A percentile compares a stretch with the other conserved stretches of the same genome.
Conservation (phyloP, 441 rosid genomes). For the Kokia cookei region DNA sequence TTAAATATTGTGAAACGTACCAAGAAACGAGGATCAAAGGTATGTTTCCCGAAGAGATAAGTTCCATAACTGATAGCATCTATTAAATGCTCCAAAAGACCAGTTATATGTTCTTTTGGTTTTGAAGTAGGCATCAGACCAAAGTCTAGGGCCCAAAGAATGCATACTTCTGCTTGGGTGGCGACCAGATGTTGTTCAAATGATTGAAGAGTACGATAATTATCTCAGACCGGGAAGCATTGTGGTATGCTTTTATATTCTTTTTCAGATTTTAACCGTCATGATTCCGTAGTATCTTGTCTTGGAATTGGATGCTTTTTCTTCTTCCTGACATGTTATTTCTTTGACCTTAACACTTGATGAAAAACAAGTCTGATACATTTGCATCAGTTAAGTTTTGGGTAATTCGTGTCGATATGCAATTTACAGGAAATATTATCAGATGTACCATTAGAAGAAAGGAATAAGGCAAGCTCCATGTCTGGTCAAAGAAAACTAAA, state of each 20-base stretch:
- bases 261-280: conserved; percentile 1
- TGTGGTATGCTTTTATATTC: conserved; percentile 44
- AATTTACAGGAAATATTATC: conserved; percentile 77
- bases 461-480: conserved; percentile 34
- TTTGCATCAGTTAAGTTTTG: not conserved
- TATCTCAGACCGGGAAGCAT: conserved; percentile 95
- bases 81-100: not conserved
- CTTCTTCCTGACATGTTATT: not conserved
- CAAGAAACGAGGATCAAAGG: conserved; percentile 66
- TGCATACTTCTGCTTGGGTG: conserved; percentile 87
- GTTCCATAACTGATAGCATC: conserved; percentile 4
- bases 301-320: not conserved
- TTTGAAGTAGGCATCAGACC: conserved; percentile 59
- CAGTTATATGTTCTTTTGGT: conserved; percentile 9
- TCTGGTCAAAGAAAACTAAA: conserved; percentile 39
- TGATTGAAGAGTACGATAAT: conserved; percentile 87
- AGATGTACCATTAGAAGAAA: conserved; percentile 73
- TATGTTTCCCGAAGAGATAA: conserved; percentile 20
- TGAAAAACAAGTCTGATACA: not conserved
- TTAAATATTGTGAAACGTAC: conserved; percentile 48
- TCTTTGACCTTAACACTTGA: not conserved
- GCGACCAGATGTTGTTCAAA: conserved; percentile 81
- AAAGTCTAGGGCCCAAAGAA: conserved; percentile 70
- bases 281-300: not conserved
- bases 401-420: not conserved